A percentile compares a stretch with the other conserved stretches of the same genome.
Conservation (phyloP, 768 basidiomycete species). For the Artomyces pyxidatus region DNA sequence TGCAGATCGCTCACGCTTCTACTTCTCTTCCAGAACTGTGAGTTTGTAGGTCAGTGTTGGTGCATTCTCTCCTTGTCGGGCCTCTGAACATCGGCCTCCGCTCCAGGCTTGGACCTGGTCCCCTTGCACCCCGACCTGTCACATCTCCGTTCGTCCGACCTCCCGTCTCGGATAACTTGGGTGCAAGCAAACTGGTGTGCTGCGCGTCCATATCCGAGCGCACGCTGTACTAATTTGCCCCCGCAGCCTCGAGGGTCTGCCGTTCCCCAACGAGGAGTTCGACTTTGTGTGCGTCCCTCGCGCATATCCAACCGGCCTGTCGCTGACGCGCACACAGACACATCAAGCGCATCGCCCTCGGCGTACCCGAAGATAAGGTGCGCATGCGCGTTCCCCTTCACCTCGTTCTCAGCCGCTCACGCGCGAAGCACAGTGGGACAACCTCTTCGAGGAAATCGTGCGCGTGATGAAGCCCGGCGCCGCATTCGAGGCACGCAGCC, state of each 20-base stretch:
- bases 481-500: conserved; percentile 61
- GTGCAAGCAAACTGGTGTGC: conserved; percentile 69
- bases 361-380: conserved; percentile 72
- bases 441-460: conserved; percentile 56
- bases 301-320: conserved; percentile 1
- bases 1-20: not conserved
- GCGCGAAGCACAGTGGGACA: conserved; percentile 45
- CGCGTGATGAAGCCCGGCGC: conserved; percentile 70
- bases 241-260: conserved; percentile 55
- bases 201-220: conserved; percentile 21
- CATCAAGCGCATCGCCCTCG: conserved; percentile 61
- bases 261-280: conserved; percentile 66
- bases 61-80: not conserved
- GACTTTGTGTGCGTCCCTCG: conserved; percentile 57
- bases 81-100: not conserved
- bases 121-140: conserved; percentile 64
- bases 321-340: conserved; percentile 34
- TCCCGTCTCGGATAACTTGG: conserved; percentile 60
- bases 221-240: conserved; percentile 1
- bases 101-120: conserved; percentile 58
- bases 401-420: not conserved
- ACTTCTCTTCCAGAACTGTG: conserved; percentile 33
- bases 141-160: conserved; percentile 46
- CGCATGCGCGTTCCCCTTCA: conserved; percentile 4
- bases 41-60: conserved; percentile 56